Base-by-base conservation (phyloP, 2,329 filamentous ascomycete genomes). In the Huntiella decipiens region DNA sequence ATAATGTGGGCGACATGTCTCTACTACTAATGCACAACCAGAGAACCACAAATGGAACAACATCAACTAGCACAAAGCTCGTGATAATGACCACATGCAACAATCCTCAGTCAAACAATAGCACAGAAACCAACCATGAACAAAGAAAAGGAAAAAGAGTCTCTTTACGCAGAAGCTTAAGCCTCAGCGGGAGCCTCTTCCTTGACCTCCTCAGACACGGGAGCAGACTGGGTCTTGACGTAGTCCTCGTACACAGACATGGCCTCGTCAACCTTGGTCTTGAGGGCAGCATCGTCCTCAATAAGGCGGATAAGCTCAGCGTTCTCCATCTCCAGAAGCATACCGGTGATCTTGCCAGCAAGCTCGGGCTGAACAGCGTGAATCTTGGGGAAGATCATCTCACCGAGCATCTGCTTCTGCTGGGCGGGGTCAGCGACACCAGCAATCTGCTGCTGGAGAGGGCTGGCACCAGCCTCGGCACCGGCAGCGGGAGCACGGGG, bases 261-360 rank as follows among this genome's bases (percentile, higher is more conserved):
- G 54, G 91, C 91, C 70, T 98, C 91, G 51, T 94, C 85, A 50
- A 98, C 91, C 80, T 98, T 98, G 63, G 79, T 76, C 61, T 85
- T 83, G 50, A 98, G 80, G 60, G 87, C 83, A 56, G 69, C 67
- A 41, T 95, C 86, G 59, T 96, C 86, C 61, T 88, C 83, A 54
- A 93, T 85, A 53, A 98, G 75, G 66, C 83, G 84, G 60, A 98
- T 74, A 56, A 98, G 71, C 70, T 98, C 91, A 48, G 72, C 63
- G 66, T 96, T 96, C 58, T 96, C 91, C 91, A 98, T 98, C 75
- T 98, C 91, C 57, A 98, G 68, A 57, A 98, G 81, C 91, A 98
- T 98, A 67, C 91, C 91, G 51, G 91, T 98, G 64, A 98, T 96
- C 79, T 98, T 98, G 61, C 91, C 91, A 52, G 91, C 91, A 58